Percentiles rank a stretch among this genome's conserved stretches.
phyloP scores from a whole-genome alignment of 129 eudicot genomes.

The Pulicaria dysenterica region DNA sequence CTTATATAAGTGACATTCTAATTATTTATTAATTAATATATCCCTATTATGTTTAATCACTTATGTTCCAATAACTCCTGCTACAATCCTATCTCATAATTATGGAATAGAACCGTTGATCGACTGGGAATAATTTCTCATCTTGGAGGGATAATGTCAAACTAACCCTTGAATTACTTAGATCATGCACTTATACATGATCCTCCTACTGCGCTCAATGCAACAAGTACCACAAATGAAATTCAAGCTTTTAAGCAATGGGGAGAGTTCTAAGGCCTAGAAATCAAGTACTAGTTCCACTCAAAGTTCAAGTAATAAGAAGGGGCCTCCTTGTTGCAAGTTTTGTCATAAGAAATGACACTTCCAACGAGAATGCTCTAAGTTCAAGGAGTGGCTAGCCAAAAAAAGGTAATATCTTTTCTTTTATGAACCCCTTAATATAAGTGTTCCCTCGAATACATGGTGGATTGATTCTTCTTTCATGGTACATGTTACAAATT shows the following conservation, averaged over 20 bases:
- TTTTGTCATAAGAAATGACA: background rate
- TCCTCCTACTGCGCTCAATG: background rate
- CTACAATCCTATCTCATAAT: too few species aligned
- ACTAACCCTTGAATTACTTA: background rate
- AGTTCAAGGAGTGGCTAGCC: background rate
- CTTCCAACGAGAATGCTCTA: too few species aligned
- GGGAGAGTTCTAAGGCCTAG: background rate
- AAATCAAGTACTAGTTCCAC: background rate
- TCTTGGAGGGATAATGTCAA: background rate
- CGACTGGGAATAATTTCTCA: background rate
- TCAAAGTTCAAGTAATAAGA: too few species aligned
- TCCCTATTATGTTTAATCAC: too few species aligned
- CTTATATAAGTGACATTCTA: too few species aligned
- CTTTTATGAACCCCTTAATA: too few species aligned
- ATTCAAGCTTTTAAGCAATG: background rate
- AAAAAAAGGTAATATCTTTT: background rate
- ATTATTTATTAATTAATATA: too few species aligned
- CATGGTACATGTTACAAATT: conserved; percentile 2
- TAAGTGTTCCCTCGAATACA: background rate
- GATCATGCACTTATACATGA: background rate
- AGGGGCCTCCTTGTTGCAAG: background rate
- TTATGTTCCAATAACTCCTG: too few species aligned
- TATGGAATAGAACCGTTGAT: background rate
- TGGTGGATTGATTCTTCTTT: background rate
- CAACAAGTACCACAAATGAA: background rate